Evolutionary conservation across 1,139 yeast species (phyloP), one percentile per base, ranked within the genome.

Genomic region (Saccharomyces hybrid): DNA sequence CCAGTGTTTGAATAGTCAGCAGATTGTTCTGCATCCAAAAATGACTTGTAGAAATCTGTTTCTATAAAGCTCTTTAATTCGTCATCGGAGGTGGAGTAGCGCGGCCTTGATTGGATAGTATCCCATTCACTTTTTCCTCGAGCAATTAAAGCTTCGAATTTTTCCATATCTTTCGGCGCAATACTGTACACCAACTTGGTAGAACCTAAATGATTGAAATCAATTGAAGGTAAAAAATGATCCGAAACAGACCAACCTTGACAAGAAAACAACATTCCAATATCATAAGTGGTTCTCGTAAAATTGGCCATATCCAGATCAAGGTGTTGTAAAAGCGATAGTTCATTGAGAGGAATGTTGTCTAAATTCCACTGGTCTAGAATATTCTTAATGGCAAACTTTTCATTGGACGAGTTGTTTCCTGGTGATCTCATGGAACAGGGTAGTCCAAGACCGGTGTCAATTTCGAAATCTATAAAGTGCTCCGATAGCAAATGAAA

Each of bases 161-260:
- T 78, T 7, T 74, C 80, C 52, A 84, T 81, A 54, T 82, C 83
- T 59, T 75, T 74, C n/a, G 87, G 89, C 0, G 93, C 85, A 19
- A 90, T 79, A 48, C 89, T 82, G 62, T 85, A 88, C 95, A 96
- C 87, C n/a, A 84, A 73, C 64, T 83, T 84, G 27, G 79, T 72
- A 3, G 84, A 84, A 7, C 96, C 96, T 53, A 79, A 70, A 61
- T 86, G 87, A 58, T 83, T 88, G 62, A 80, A 87, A 65, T 84
- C 85, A 28, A 82, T 75, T 8, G 80, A 73, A 57, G 86, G 86
- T 0, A 90, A 73, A 66, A 83, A 84, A 61, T 86, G 93, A 62
- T 88, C 96, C 63, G 86, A 95, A 53, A 80, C 73, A 53, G 76
- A 77, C 96, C 96, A 90, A 60, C 85, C 80, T 57, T 83, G 82